These are phyloP conservation scores for Glycyrrhiza uralensis DNA, from an alignment of 306 rosid genomes.

Conservation along the genomic window DNA sequence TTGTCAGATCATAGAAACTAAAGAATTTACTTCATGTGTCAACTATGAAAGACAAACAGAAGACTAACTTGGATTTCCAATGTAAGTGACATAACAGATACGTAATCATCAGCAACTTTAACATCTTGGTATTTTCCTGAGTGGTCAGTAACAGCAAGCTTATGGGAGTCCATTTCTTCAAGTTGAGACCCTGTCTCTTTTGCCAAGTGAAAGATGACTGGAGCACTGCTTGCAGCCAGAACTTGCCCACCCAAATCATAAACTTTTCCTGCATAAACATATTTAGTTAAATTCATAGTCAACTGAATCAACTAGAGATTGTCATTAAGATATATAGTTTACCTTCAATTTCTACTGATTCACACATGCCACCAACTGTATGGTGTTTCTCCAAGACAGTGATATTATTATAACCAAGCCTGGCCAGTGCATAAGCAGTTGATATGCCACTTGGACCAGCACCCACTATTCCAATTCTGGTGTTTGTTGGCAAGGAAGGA, in stretches of 20 bases:
- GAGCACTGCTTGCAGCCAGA: constrained; percentile 92
- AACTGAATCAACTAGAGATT: background rate
- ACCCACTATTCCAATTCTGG: constrained; percentile 83
- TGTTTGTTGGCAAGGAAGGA: constrained; percentile 62
- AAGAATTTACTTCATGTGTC: background rate
- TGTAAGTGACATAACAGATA: constrained; percentile 75
- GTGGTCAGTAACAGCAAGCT: constrained; percentile 77
- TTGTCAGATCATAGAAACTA: background rate
- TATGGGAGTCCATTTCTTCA: constrained; percentile 92
- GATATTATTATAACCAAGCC: constrained; percentile 73
- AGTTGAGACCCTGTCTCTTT: constrained; percentile 67
- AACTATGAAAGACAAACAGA: constrained; percentile 2
- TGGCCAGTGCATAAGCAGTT: constrained; percentile 80
- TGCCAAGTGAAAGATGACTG: constrained; percentile 80
- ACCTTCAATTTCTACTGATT: constrained; percentile 87
- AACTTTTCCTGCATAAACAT: constrained; percentile 49
- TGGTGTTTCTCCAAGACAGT: constrained; percentile 75
- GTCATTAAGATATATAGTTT: background rate
- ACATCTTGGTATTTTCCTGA: constrained; percentile 66
- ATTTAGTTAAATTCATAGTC: background rate
- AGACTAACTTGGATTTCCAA: constrained; percentile 72
- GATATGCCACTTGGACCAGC: constrained; percentile 96
- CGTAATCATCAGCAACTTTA: constrained; percentile 85
- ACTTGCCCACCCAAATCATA: constrained; percentile 98
- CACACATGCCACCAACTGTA: constrained; percentile 93